Evolutionary conservation across 768 basidiomycete genomes (phyloP).

Genomic region (Trametes meyenii): DNA sequence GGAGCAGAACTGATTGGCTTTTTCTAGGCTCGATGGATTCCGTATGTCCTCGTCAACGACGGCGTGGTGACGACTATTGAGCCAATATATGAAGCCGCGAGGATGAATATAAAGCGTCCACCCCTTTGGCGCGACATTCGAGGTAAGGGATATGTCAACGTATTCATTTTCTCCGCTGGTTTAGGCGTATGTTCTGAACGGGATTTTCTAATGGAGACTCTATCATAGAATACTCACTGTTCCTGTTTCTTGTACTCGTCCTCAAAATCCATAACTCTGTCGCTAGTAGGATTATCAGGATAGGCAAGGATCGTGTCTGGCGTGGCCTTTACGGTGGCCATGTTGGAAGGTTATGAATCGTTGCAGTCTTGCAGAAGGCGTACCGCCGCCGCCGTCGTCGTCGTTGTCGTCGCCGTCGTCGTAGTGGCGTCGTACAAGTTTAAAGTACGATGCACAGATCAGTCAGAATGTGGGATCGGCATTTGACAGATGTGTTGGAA

Average conservation of each 20-base stretch:
- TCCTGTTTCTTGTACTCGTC: background rate
- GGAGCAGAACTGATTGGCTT: constrained; percentile 33
- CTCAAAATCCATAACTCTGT: background rate
- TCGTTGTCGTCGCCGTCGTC: too few species aligned
- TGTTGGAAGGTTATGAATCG: background rate
- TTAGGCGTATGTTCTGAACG: background rate
- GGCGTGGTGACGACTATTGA: constrained; percentile 41
- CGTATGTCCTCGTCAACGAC: constrained; percentile 57
- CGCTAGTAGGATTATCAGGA: background rate
- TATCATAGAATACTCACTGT: background rate
- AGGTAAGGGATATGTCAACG: constrained; percentile 2
- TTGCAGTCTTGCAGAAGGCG: too few species aligned
- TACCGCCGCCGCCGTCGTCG: too few species aligned
- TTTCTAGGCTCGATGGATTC: constrained; percentile 36
- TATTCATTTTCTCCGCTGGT: constrained; percentile 5
- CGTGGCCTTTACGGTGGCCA: too few species aligned
- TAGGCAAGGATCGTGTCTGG: background rate
- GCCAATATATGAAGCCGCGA: constrained; percentile 57
- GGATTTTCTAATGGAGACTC: background rate
- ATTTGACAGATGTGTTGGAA: too few species aligned
- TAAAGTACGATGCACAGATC: too few species aligned
- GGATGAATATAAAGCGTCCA: constrained; percentile 49
- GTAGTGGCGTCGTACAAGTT: background rate
- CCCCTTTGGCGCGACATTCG: constrained; percentile 20
- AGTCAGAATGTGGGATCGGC: too few species aligned